These are phyloP conservation scores for Pogostemon cablin DNA, from an alignment of 257 asterid species.

Conservation along the genomic window DNA sequence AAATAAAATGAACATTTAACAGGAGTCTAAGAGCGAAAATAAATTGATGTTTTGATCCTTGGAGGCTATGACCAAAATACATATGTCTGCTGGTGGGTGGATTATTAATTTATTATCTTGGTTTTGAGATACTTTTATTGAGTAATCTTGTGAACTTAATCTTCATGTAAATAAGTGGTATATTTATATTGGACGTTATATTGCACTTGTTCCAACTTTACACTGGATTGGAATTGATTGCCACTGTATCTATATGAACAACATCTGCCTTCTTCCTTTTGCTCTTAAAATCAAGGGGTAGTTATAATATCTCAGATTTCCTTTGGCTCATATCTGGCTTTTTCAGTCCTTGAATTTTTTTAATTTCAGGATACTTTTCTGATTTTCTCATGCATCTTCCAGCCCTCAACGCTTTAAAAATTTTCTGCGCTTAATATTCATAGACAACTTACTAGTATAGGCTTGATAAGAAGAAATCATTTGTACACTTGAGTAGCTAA, in stretches of 20 bases:
- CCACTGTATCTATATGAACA: slow-evolving; percentile 10
- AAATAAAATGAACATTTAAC: not conserved
- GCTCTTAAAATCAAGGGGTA: slow-evolving; percentile 10
- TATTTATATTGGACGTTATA: not conserved
- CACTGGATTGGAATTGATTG: slow-evolving; percentile 10
- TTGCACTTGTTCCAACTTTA: not conserved
- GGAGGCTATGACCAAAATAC: not conserved
- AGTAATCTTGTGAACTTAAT: not conserved
- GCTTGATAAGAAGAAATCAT: slow-evolving; percentile 7
- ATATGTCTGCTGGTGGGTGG: slow-evolving; percentile 10
- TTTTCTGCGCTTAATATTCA: not conserved
- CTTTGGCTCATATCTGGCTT: not conserved
- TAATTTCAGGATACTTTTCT: not conserved
- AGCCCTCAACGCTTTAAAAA: slow-evolving; percentile 6
- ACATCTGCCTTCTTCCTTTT: not conserved
- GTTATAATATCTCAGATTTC: slow-evolving; percentile 11
- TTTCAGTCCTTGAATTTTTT: not conserved
- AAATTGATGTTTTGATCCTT: not conserved
- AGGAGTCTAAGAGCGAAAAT: not conserved
- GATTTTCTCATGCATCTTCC: not conserved
- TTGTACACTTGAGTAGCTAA: slow-evolving; percentile 3
- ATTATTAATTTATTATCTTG: not conserved
- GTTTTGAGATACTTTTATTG: not conserved
- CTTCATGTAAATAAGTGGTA: not conserved
- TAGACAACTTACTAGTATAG: not conserved